Conservation (phyloP, 768 basidiomycete genomes). For the Agrocybe chaxingu region DNA sequence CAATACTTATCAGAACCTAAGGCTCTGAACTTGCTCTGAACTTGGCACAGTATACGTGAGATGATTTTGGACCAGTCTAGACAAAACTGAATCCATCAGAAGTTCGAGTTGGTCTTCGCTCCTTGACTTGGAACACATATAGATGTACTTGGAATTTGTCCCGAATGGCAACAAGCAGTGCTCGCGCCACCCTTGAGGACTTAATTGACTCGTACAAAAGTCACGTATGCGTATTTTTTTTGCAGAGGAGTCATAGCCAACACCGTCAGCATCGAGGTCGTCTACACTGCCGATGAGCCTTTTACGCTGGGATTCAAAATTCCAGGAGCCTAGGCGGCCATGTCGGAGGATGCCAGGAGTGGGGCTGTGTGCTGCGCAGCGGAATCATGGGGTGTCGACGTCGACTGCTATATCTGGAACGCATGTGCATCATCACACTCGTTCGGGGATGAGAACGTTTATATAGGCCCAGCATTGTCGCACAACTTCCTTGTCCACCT, state of each 20-base stretch:
- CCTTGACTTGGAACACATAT: neutral
- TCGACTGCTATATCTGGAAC: neutral
- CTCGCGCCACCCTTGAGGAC: neutral
- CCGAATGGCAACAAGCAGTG: neutral
- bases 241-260: neutral
- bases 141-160: neutral
- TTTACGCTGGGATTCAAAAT: too few relatives aligned
- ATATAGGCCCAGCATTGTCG: neutral
- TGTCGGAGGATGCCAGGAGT: neutral
- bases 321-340: too few relatives aligned
- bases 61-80: too few relatives aligned
- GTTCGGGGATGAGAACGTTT: neutral
- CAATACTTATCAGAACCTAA: too few relatives aligned
- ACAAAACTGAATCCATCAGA: neutral
- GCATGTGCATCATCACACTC: neutral
- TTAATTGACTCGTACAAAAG: too few relatives aligned
- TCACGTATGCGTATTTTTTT: too few relatives aligned
- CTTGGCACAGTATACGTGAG: too few relatives aligned
- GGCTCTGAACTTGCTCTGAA: too few relatives aligned
- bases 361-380: conserved; percentile 9
- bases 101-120: neutral
- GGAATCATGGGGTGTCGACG: neutral
- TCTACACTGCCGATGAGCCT: too few relatives aligned
- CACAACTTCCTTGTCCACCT: conserved; percentile 2
- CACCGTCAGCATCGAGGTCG: too few relatives aligned